A percentile compares a stretch with the other conserved stretches of the same genome.
These are phyloP conservation scores for Cercospora sp. DNA, from an alignment of 2,329 filamentous ascomycete genomes.

Conservation along the genomic window DNA sequence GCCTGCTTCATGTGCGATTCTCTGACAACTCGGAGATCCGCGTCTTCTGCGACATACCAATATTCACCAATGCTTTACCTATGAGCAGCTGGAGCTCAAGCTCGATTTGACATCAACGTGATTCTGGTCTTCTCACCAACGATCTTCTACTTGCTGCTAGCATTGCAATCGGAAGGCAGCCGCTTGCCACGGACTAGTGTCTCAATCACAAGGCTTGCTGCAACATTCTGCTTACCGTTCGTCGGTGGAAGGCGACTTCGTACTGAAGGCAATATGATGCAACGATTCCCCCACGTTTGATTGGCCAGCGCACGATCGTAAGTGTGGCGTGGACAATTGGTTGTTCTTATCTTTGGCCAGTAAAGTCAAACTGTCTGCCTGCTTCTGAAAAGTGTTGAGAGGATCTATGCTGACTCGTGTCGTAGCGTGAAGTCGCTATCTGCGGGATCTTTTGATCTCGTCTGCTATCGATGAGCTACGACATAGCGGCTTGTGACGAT, in stretches of 20 bases:
- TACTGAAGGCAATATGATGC: slow-evolving; percentile 46
- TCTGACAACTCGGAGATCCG: slow-evolving; percentile 33
- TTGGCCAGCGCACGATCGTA: slow-evolving; percentile 47
- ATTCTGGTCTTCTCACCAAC: slow-evolving; percentile 50
- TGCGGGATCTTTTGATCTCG: slow-evolving; percentile 41
- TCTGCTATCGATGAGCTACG: slow-evolving; percentile 42
- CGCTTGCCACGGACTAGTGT: no score
- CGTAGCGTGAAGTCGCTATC: slow-evolving; percentile 41
- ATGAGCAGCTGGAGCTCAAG: slow-evolving; percentile 41
- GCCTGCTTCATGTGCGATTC: not conserved
- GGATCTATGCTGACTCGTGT: not conserved
- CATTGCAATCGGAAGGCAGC: no score
- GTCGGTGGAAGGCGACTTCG: slow-evolving; percentile 34
- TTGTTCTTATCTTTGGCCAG: not conserved
- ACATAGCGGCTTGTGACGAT: slow-evolving; percentile 56
- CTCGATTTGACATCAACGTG: slow-evolving; percentile 50
- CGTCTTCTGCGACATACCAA: slow-evolving; percentile 40
- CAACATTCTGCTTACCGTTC: no score
- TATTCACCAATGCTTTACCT: slow-evolving; percentile 32
- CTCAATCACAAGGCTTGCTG: no score
- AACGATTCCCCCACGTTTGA: slow-evolving; percentile 49
- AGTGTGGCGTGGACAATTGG: slow-evolving; percentile 28
- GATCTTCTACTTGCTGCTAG: slow-evolving; percentile 29
- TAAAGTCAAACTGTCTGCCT: not conserved
- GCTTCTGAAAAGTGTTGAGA: not conserved